These are phyloP conservation scores for Buddleja alternifolia DNA, from an alignment of 257 asterid species.

Conservation along the genomic window DNA sequence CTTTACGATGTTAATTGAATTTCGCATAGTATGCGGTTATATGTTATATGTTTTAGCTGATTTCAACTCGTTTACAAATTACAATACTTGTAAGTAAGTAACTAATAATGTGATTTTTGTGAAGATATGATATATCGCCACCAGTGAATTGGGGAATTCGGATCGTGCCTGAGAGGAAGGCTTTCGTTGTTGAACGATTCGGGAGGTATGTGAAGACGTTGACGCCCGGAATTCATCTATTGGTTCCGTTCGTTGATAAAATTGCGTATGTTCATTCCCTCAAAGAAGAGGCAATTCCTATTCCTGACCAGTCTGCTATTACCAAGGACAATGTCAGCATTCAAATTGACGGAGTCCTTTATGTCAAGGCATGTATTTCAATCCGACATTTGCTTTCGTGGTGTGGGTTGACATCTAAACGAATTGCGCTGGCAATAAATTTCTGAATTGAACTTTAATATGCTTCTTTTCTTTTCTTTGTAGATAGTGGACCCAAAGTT, in stretches of 20 bases:
- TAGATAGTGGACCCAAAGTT: slow-evolving; percentile 90
- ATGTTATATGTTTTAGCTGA: no score
- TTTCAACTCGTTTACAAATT: no score
- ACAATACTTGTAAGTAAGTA: no score
- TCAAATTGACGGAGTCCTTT: slow-evolving; percentile 57
- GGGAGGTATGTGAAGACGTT: slow-evolving; percentile 59
- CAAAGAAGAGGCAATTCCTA: slow-evolving; percentile 62
- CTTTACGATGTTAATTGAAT: no score
- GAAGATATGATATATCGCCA: slow-evolving; percentile 47
- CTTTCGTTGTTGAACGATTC: slow-evolving; percentile 59
- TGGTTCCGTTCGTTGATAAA: slow-evolving; percentile 56
- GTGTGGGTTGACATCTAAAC: slow-evolving; percentile 8
- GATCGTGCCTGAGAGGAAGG: slow-evolving; percentile 65
- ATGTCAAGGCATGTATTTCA: slow-evolving; percentile 44
- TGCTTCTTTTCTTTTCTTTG: slow-evolving; percentile 30
- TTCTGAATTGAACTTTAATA: slow-evolving; percentile 35
- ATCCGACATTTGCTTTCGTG: slow-evolving; percentile 42
- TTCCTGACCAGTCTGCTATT: slow-evolving; percentile 63
- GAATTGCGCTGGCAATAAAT: slow-evolving; percentile 21
- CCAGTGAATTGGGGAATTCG: slow-evolving; percentile 66
- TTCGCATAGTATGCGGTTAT: no score
- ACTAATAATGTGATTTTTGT: neutral
- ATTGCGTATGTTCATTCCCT: slow-evolving; percentile 66
- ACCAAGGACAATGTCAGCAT: slow-evolving; percentile 70
- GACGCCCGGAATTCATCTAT: slow-evolving; percentile 65